phyloP scores from a whole-genome alignment of 768 basidiomycete species.

The Panaeolus papilionaceus region DNA sequence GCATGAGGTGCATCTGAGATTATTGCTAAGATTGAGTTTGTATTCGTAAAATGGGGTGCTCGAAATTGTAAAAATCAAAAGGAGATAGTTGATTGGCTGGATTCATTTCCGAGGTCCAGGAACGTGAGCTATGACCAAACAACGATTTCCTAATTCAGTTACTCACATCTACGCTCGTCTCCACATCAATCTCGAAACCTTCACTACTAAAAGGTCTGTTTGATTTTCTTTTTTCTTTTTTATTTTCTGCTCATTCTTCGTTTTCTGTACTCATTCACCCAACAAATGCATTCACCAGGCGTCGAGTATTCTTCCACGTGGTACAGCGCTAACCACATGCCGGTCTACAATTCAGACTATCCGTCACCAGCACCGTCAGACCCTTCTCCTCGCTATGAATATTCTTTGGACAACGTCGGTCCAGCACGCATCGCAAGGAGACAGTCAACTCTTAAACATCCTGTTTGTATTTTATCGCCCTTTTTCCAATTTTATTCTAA shows the following conservation, averaged over 20 bases:
- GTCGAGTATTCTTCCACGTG: constrained; percentile 2
- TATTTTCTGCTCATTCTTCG: not conserved
- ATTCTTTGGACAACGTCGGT: constrained; percentile 36
- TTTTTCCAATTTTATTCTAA: constrained; percentile 27
- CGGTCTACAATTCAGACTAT: constrained; percentile 32
- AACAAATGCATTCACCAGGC: constrained; percentile 9
- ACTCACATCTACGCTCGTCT: not conserved
- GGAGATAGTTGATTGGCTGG: not conserved
- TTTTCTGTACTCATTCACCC: not conserved
- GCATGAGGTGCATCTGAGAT: too few relatives aligned
- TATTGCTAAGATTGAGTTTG: not conserved
- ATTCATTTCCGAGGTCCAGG: constrained; percentile 13
- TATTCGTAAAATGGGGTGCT: not conserved
- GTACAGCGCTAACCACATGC: not conserved
- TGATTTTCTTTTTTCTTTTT: constrained; percentile 2
- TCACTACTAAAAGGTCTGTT: constrained; percentile 5
- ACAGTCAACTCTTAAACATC: constrained; percentile 40
- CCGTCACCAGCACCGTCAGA: constrained; percentile 46
- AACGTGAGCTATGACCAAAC: constrained; percentile 3
- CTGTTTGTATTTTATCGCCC: constrained; percentile 31
- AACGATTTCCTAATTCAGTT: not conserved
- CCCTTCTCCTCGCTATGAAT: constrained; percentile 32
- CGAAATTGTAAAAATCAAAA: not conserved
- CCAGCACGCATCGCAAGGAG: constrained; percentile 56
- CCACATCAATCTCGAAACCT: not conserved